Evolutionary conservation across 805 yeast species (phyloP).

Genomic region (Starmera dryadoides): DNA sequence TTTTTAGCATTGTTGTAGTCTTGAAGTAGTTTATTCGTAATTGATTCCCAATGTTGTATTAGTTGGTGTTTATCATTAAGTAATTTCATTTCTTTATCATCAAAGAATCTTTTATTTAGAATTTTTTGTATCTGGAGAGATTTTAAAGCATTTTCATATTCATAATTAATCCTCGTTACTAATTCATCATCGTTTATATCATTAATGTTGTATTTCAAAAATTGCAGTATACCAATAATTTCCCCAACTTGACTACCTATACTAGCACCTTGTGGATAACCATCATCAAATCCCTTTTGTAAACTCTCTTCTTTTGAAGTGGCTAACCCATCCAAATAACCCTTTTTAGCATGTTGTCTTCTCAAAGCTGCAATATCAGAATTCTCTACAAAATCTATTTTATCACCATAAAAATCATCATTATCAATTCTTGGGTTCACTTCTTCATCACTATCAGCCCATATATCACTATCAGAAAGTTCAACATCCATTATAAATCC

Average conservation of each 20-base stretch:
- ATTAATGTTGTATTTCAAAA: conserved; percentile 13
- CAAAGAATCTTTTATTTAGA: conserved; percentile 47
- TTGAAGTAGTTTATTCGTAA: conserved; percentile 5
- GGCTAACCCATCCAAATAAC: conserved; percentile 77
- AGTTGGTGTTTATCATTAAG: conserved; percentile 26
- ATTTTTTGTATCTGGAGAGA: conserved; percentile 58
- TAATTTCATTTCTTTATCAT: conserved; percentile 34
- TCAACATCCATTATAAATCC: not conserved
- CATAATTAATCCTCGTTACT: not conserved
- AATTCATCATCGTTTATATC: conserved; percentile 11
- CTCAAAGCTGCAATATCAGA: conserved; percentile 33
- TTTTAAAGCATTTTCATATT: conserved; percentile 29
- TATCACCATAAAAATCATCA: conserved; percentile 30
- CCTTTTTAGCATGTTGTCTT: conserved; percentile 67
- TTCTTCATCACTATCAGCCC: conserved; percentile 26
- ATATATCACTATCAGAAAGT: conserved; percentile 20
- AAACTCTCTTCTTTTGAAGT: conserved; percentile 58
- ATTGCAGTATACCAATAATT: conserved; percentile 48
- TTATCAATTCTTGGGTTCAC: conserved; percentile 15
- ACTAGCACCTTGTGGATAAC: conserved; percentile 68
- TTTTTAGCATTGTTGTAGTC: not conserved
- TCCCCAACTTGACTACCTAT: conserved; percentile 63
- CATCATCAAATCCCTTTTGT: conserved; percentile 77
- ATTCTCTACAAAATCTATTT: conserved; percentile 7
- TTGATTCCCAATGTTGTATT: conserved; percentile 37